Base-by-base conservation (phyloP, 1,284 basidiomycete species). In the Cutaneotrichosporon cutaneum region DNA sequence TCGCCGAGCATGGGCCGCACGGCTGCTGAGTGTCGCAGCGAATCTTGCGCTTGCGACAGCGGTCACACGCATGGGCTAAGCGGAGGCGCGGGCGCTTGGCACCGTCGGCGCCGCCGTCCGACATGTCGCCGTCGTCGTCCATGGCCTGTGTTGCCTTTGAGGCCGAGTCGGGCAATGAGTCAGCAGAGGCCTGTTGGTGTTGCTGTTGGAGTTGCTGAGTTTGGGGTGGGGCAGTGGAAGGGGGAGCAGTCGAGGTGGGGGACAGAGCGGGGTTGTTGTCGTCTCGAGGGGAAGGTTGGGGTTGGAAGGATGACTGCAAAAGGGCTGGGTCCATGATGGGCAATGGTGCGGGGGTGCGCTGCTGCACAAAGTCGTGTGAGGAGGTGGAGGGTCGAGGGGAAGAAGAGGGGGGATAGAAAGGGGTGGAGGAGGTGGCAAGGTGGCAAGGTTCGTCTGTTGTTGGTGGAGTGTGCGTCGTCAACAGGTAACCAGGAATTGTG, bases 21-120 rank as follows among this genome's bases (percentile, higher is more conserved):
- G 80, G 80, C 55, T 79, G 78, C 61, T 80, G 74, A 0, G 78
- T 80, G 63, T 80, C 79, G 57, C 80, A 81, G 50, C 73, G 69
- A 59, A 78, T 78, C 64, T 78, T 78, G 27, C 76, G 66, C 55
- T 76, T 72, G 47, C 76, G 61, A 63, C 76, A 78, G 54, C 76
- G 62, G 63, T 77, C 75, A 58, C 73, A 77, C 18, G 76, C 74
- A 56, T 77, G 73, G 21, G 77, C 78, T 3, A 80, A 58, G n/a
- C 78, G 67, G 22, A 80, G 63, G n/a, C 78, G 64, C 7, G 78
- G 78, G 24, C 78, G 70, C 64, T 80, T 80, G n/a, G 66, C 68
- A 36, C 66, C 69, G 47, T 64, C 68, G 8, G 54, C 63, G 13
- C 59, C 56, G 5, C 48, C 48, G 42, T 62, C 61, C 10, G 62